Conservation (phyloP, 2,329 filamentous ascomycete species). For the Epichloe aotearoae region DNA sequence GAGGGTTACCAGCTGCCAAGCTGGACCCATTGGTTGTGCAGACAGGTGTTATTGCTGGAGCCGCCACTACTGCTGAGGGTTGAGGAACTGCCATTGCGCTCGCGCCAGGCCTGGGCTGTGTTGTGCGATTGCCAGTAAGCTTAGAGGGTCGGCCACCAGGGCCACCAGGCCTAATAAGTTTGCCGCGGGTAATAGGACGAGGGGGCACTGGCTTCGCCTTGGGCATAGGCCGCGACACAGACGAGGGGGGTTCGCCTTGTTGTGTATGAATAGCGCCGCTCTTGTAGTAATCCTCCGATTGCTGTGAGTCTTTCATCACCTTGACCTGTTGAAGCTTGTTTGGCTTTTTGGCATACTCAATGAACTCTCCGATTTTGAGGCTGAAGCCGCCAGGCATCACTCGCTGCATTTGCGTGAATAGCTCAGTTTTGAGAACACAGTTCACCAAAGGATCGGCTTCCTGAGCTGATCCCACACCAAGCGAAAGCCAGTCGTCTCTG, state of each 20-base stretch:
- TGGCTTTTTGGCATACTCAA: constrained; percentile 97
- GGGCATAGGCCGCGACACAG: constrained; percentile 71
- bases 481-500: constrained; percentile 93
- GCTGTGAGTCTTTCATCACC: constrained; percentile 72
- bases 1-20: constrained; percentile 10
- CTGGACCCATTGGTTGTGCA: constrained; percentile 2
- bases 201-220: constrained; percentile 75
- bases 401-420: constrained; percentile 82
- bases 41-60: background rate
- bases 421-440: constrained; percentile 91
- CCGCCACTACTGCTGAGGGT: constrained; percentile 18
- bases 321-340: constrained; percentile 84
- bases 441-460: constrained; percentile 88
- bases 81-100: constrained; percentile 20
- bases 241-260: constrained; percentile 73
- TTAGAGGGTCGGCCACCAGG: constrained; percentile 70
- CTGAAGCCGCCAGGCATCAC: constrained; percentile 69
- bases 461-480: constrained; percentile 79
- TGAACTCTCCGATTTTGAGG: constrained; percentile 67
- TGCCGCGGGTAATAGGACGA: constrained; percentile 84
- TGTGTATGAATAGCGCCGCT: constrained; percentile 81
- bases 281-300: constrained; percentile 78
- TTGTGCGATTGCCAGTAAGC: constrained; percentile 37
- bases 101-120: constrained; percentile 29
- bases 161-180: constrained; percentile 83